These are phyloP conservation scores for Trypanosoma caninum DNA, from an alignment of 208 protist genomes.

Conservation along the genomic window DNA sequence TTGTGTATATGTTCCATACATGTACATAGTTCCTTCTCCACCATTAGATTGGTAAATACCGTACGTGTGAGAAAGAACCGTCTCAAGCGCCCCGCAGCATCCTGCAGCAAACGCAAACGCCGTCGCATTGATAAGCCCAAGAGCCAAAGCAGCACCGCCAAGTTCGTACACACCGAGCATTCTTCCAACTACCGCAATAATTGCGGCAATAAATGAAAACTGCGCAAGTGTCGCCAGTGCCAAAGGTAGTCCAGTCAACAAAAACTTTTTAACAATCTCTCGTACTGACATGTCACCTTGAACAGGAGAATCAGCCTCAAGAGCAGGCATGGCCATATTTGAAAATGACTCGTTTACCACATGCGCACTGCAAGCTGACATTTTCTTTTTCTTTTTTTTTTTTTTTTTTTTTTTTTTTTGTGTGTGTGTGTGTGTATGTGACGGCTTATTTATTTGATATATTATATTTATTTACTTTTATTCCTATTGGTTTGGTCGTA, in stretches of 20 bases:
- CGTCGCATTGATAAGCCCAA: conserved; percentile 81
- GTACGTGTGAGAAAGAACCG: conserved; percentile 79
- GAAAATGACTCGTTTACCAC: conserved; percentile 13
- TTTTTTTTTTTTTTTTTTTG: conserved; percentile 15
- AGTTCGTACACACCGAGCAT: conserved; percentile 60
- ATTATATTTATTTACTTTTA: no score
- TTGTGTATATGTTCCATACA: conserved; percentile 81
- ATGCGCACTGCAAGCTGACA: background rate
- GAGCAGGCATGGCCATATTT: background rate
- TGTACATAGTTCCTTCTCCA: conserved; percentile 43
- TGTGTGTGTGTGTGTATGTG: background rate
- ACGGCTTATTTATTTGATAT: conserved; percentile 3
- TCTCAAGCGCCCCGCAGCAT: conserved; percentile 80
- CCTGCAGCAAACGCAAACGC: conserved; percentile 84
- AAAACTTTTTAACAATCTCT: conserved; percentile 55
- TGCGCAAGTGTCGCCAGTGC: conserved; percentile 65
- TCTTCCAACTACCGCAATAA: conserved; percentile 60
- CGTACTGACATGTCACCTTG: conserved; percentile 26
- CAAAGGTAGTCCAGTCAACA: conserved; percentile 64
- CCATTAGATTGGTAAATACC: conserved; percentile 33
- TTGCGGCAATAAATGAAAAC: conserved; percentile 72
- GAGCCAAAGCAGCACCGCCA: conserved; percentile 64
- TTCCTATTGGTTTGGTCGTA: no score
- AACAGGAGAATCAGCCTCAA: background rate
- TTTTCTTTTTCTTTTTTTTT: conserved; percentile 3